Base-by-base conservation (phyloP, 179 eudicot genomes). In the Beta corolliflora region DNA sequence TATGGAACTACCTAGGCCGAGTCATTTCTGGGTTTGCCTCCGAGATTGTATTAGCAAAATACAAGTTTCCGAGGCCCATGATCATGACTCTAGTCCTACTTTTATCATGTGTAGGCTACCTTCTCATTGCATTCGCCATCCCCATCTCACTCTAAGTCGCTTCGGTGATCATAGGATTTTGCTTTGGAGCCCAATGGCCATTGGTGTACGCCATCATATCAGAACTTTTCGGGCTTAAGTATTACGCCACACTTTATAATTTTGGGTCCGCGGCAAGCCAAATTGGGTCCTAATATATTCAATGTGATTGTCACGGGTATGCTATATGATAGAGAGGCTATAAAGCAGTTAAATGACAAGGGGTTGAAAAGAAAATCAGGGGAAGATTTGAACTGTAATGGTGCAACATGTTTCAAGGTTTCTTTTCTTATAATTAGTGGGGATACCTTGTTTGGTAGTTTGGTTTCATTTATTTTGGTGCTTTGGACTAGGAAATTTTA, bases 101-200 rank as follows among this genome's bases (percentile, higher is more conserved):
- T 1, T 15, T 81, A 7, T 50, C 83, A 7, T 81, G 83, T 50
- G 45, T 54, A 21, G 83, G 80, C 3, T 70, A 81, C 45, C 76
- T 76, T 55, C 61, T 81, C 0, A 81, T 83, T 8, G 78, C 86
- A 56, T 83, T 70, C 7, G 56, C 66, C n/a, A 77, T 80, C 9
- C 54, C 18, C 5, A 76, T 76, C 75, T 83, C 83, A 59, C 86
- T 83, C 70, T 83, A 83, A 25, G 46, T 83, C 7, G 82, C 86
- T 11, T 75, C 86, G 0, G 79, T 80, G 3, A 54, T 83, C 0
- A 83, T 79, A 31, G 61, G 44, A 59, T 73, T 23, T 25, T 23
- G 18, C 10, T 68, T 52, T 11, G 83, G 85, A 66, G 83, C 86
- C 31, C 85, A 80, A 65, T 84, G 86, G 86, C 83, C 86, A 0